These are phyloP conservation scores for Leccinellum rugosiceps DNA, from an alignment of 768 basidiomycete species.

Conservation along the genomic window DNA sequence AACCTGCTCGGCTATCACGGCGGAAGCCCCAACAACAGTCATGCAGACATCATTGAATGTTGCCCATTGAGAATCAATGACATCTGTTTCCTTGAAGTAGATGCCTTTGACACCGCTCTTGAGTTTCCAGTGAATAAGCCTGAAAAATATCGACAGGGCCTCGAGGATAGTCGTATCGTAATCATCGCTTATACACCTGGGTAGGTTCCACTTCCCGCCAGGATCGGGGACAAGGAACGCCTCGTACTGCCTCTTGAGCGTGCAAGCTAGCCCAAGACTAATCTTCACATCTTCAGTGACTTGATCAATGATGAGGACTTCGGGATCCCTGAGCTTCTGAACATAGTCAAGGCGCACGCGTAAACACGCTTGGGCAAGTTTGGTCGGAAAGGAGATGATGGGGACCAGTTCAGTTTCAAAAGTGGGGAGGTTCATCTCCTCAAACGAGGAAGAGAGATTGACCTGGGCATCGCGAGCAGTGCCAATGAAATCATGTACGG, in stretches of 20 bases:
- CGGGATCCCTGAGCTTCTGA: constrained; percentile 83
- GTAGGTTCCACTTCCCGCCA: constrained; percentile 83
- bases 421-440: constrained; percentile 86
- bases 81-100: constrained; percentile 96
- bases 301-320: constrained; percentile 88
- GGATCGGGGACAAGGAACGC: constrained; percentile 87
- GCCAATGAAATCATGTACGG: constrained; percentile 82
- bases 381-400: constrained; percentile 94
- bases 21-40: constrained; percentile 81
- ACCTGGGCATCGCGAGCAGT: constrained; percentile 86
- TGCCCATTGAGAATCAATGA: constrained; percentile 95
- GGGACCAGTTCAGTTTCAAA: constrained; percentile 88
- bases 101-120: constrained; percentile 90
- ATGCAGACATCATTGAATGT: constrained; percentile 92
- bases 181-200: constrained; percentile 82
- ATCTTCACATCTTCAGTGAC: constrained; percentile 91
- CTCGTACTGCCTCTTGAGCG: constrained; percentile 93
- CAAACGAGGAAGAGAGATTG: constrained; percentile 69
- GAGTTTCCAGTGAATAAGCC: constrained; percentile 91
- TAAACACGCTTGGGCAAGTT: constrained; percentile 87
- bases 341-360: constrained; percentile 88
- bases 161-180: constrained; percentile 90
- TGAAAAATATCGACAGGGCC: constrained; percentile 87
- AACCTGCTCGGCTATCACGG: constrained; percentile 91
- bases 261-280: constrained; percentile 86